These are phyloP conservation scores for Russula earlei DNA, from an alignment of 768 basidiomycete species.

Conservation along the genomic window DNA sequence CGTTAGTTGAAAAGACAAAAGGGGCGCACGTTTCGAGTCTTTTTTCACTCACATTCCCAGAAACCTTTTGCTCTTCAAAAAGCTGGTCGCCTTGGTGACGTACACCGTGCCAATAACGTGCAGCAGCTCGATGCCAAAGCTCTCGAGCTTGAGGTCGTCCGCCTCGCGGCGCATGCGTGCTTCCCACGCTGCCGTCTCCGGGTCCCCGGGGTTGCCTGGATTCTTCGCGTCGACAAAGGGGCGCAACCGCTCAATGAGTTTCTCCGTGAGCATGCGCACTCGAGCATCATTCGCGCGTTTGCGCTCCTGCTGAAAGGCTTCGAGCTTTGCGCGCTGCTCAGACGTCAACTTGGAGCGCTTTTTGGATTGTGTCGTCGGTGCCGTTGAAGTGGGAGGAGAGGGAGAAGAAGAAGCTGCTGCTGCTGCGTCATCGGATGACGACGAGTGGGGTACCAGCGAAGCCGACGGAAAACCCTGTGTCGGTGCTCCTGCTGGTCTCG, in stretches of 20 bases:
- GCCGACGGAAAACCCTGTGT: not conserved
- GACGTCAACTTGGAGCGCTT: conserved; percentile 48
- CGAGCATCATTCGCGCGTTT: conserved; percentile 73
- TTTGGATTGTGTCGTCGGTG: conserved; percentile 23
- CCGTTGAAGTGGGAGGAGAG: not conserved
- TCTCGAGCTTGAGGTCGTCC: conserved; percentile 93
- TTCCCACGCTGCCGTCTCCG: conserved; percentile 75
- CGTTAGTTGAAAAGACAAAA: conserved; percentile 28
- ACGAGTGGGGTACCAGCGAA: not conserved
- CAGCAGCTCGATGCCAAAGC: conserved; percentile 92
- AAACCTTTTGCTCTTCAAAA: conserved; percentile 85
- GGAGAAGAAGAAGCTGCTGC: conserved; percentile 14
- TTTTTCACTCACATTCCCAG: conserved; percentile 69
- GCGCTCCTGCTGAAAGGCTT: conserved; percentile 73
- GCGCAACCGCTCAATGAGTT: conserved; percentile 75
- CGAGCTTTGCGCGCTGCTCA: conserved; percentile 79
- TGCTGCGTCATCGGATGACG: not conserved
- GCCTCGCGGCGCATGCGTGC: conserved; percentile 72
- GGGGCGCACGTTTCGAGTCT: no score
- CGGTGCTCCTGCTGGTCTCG: not conserved
- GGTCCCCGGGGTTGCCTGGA: conserved; percentile 71
- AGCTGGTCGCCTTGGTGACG: conserved; percentile 86
- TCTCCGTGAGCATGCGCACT: conserved; percentile 60
- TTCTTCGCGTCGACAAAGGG: conserved; percentile 87
- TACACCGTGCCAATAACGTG: conserved; percentile 91